phyloP scores from a whole-genome alignment of 176 grass and related monocot species.

The Poa annua region DNA sequence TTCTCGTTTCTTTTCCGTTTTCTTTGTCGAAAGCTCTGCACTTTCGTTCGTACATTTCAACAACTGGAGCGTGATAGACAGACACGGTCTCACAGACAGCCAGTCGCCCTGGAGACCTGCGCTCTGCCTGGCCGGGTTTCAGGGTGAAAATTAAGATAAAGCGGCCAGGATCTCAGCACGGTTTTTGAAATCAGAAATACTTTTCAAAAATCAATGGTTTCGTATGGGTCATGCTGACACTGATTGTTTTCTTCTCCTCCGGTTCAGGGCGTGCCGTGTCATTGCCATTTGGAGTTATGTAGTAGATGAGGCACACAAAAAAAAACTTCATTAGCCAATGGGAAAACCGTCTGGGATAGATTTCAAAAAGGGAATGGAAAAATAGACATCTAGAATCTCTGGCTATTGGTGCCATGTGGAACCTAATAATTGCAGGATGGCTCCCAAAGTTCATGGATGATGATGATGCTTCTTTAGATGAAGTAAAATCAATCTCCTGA shows the following conservation, averaged over 20 bases:
- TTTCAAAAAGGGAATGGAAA: background rate
- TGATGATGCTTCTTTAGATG: background rate
- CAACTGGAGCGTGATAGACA: conserved; percentile 37
- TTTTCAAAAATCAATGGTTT: background rate
- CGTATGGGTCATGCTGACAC: background rate
- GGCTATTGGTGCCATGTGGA: conserved; percentile 40
- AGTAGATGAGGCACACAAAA: background rate
- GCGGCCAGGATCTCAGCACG: background rate
- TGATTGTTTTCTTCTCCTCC: background rate
- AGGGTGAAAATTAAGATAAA: background rate
- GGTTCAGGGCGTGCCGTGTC: background rate
- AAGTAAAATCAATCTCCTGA: background rate
- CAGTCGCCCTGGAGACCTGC: conserved; percentile 35
- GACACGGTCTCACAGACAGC: conserved; percentile 2
- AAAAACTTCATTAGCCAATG: background rate
- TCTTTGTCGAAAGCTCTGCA: conserved; percentile 48
- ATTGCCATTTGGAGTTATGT: conserved; percentile 26
- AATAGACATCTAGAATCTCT: conserved; percentile 27
- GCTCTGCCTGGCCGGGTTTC: conserved; percentile 28
- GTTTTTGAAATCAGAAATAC: background rate
- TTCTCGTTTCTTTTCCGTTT: conserved; percentile 26
- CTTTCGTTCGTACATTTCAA: conserved; percentile 36
- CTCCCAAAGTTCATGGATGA: background rate
- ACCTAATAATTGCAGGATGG: conserved; percentile 39
- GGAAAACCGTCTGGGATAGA: conserved; percentile 24